Conservation (phyloP, 139 green algal species). For the Spirogloea muscicola region DNA sequence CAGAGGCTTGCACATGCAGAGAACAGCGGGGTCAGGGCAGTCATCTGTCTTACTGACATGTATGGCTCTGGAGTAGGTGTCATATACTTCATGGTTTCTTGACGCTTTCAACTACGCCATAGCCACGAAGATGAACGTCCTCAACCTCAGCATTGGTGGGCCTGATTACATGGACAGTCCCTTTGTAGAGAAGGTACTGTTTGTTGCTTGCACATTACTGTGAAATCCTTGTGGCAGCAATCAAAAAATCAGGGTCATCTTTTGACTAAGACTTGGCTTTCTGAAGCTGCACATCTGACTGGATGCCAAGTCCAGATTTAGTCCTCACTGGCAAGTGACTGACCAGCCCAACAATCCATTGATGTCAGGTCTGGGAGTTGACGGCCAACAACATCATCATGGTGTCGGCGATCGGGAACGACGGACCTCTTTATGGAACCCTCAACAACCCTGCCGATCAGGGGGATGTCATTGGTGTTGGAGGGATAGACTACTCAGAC, state of each 20-base stretch:
- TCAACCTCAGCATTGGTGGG: slow-evolving; percentile 97
- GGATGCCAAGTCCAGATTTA: too few species aligned
- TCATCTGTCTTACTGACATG: too few species aligned
- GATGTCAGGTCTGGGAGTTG: slow-evolving; percentile 70
- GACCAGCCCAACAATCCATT: too few species aligned
- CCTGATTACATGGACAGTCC: slow-evolving; percentile 96
- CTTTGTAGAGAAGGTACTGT: slow-evolving; percentile 96
- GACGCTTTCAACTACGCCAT: slow-evolving; percentile 99
- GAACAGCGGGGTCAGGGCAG: too few species aligned
- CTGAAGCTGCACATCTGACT: too few species aligned
- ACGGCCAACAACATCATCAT: slow-evolving; percentile 91
- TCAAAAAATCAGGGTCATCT: too few species aligned
- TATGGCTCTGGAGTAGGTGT: too few species aligned
- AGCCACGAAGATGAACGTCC: slow-evolving; percentile 76
- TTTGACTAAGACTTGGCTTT: too few species aligned
- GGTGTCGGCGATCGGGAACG: slow-evolving; percentile 71
- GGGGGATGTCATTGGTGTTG: slow-evolving; percentile 94
- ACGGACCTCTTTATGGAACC: slow-evolving; percentile 94
- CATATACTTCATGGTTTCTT: slow-evolving; percentile 97
- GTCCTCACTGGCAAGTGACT: too few species aligned
- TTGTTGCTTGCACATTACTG: too few species aligned
- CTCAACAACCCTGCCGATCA: slow-evolving; percentile 98
- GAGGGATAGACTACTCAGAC: slow-evolving; percentile 84
- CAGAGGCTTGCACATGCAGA: too few species aligned
- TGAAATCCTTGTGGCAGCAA: too few species aligned